phyloP scores from a whole-genome alignment of 306 rosid genomes.

The Lathyrus aphaca region DNA sequence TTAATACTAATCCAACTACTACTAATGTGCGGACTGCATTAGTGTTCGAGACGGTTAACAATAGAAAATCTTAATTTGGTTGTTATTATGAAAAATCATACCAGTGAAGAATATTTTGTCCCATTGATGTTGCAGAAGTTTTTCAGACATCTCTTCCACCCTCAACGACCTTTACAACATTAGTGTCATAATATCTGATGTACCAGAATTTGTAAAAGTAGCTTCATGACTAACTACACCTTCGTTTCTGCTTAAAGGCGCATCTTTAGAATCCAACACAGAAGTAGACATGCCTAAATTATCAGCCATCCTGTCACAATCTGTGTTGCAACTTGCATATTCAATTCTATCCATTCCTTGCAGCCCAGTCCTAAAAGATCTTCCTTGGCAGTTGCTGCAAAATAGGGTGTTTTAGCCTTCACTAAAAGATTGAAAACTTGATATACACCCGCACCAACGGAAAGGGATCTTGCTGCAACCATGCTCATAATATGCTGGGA shows the following conservation, averaged over 20 bases:
- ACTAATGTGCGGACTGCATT: too few relatives aligned
- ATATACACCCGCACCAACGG: too few relatives aligned
- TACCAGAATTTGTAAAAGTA: constrained; percentile 34
- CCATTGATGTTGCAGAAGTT: constrained; percentile 68
- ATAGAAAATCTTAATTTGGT: neutral
- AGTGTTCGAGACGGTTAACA: too few relatives aligned
- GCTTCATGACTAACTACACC: constrained; percentile 40
- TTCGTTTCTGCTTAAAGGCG: constrained; percentile 45
- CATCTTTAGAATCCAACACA: neutral
- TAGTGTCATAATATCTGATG: constrained; percentile 55
- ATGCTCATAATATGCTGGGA: too few relatives aligned
- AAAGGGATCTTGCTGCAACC: too few relatives aligned
- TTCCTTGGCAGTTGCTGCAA: constrained; percentile 35
- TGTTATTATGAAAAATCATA: constrained; percentile 36
- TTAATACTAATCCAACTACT: too few relatives aligned
- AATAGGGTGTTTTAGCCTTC: constrained; percentile 38
- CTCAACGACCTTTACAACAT: constrained; percentile 70
- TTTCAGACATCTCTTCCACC: constrained; percentile 63
- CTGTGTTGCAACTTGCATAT: too few relatives aligned
- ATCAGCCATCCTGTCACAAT: too few relatives aligned
- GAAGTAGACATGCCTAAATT: too few relatives aligned
- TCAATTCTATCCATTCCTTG: too few relatives aligned
- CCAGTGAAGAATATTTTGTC: constrained; percentile 97
- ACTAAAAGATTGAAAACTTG: too few relatives aligned
- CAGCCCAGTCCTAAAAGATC: constrained; percentile 16